phyloP scores from a whole-genome alignment of 1,139 yeast species.

The Suhomyces maxii region DNA sequence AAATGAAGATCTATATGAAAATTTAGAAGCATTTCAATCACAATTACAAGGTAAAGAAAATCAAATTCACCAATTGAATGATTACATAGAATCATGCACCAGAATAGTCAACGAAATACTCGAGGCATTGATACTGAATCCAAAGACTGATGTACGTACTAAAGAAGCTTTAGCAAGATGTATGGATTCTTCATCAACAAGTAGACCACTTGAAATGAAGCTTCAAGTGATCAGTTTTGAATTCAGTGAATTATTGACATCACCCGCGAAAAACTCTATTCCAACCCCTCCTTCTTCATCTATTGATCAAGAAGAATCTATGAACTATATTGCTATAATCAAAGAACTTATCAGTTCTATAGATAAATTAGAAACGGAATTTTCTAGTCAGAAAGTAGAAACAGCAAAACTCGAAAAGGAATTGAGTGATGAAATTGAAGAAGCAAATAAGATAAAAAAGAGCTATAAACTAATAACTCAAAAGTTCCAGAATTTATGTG shows the following conservation, averaged over 20 bases:
- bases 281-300: constrained; percentile 20
- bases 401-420: constrained; percentile 24
- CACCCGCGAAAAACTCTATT: constrained; percentile 7
- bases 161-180: constrained; percentile 20
- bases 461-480: constrained; percentile 20
- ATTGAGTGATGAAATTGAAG: constrained; percentile 24
- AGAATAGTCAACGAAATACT: constrained; percentile 25
- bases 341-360: constrained; percentile 16
- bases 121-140: constrained; percentile 22
- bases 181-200: constrained; percentile 13
- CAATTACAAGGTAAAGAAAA: constrained; percentile 29
- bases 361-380: constrained; percentile 25
- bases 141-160: constrained; percentile 19
- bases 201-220: constrained; percentile 25
- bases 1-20: constrained; percentile 41
- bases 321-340: constrained; percentile 19
- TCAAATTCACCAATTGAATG: constrained; percentile 17
- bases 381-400: constrained; percentile 23
- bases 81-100: constrained; percentile 19
- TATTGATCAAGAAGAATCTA: constrained; percentile 17
- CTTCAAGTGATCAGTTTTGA: constrained; percentile 27
- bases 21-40: constrained; percentile 36
- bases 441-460: constrained; percentile 22
- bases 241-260: constrained; percentile 14
- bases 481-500: constrained; percentile 23